Conservation (phyloP, 257 asterid genomes). For the Dorcoceras hygrometricum region DNA sequence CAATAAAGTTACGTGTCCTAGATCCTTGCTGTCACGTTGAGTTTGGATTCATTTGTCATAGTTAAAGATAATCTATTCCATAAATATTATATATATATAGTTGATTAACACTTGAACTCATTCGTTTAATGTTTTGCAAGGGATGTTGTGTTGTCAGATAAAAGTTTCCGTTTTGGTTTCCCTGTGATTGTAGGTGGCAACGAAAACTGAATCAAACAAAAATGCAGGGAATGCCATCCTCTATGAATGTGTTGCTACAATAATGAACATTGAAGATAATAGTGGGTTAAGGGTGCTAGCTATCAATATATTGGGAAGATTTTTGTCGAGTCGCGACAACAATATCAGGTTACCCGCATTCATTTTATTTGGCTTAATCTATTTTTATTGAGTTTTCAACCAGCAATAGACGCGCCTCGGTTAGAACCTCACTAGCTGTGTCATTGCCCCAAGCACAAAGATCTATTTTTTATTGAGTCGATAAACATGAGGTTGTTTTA, state of each 20-base stretch:
- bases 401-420: too few species aligned
- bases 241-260: conserved; percentile 93
- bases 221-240: conserved; percentile 97
- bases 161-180: conserved; percentile 23
- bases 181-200: conserved; percentile 74
- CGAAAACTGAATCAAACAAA: conserved; percentile 92
- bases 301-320: conserved; percentile 93
- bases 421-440: too few species aligned
- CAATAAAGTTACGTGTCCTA: neutral
- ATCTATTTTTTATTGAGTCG: conserved; percentile 10
- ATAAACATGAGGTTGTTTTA: conserved; percentile 12
- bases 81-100: neutral
- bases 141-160: conserved; percentile 17
- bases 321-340: conserved; percentile 97
- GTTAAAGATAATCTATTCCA: neutral
- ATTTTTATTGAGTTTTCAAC: too few species aligned
- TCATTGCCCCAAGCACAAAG: too few species aligned
- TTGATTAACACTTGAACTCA: conserved; percentile 15
- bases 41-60: neutral
- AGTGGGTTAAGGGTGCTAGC: conserved; percentile 96
- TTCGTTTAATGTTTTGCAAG: conserved; percentile 13
- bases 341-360: conserved; percentile 65
- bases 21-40: neutral
- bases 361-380: conserved; percentile 18
- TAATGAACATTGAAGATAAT: conserved; percentile 88